Base-by-base conservation (phyloP, 2,329 filamentous ascomycete species). In the Nakataea oryzae region DNA sequence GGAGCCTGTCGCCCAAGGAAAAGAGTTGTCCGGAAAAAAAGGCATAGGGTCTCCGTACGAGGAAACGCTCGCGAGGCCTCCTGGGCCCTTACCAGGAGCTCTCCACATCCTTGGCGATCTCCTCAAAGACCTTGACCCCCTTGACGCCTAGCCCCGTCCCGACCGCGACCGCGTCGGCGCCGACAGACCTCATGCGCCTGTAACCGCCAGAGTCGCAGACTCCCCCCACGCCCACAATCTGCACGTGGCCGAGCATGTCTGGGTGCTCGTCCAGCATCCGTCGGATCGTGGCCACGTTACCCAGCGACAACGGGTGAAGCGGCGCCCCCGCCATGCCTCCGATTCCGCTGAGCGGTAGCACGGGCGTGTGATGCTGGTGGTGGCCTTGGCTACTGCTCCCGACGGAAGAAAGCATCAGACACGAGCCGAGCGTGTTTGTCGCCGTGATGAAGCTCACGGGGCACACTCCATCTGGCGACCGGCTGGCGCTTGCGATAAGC, bases 241-340 rank as follows among this genome's bases (percentile, higher is more conserved):
- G 75, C 28, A 93, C 76, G n/a, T 80, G 75, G 12, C 72, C 72
- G 58, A 90, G 72, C 50, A 67, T 66, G 0, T 62, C 72, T 63
- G 75, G 68, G 17, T 78, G 68, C 41, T 74, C 72, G 66, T 87
- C 82, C 21, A 93, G 71, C 73, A 89, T 70, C 26, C 70, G 72
- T 26, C 86, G 74, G n/a, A 93, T 78, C 1, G 83, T 86, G n/a
- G 77, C 78, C 34, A 93, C 89, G 67, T 93, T 93, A 0, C 90
- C 90, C 32, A 93, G 72, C 0, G 89, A 86, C 0, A 93, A 74
- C 0, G 88, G 86, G 72, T 93, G 90, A 56, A 93, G 74, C 24
- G 88, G 81, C 13, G 87, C 80, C 0, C 90, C 90, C 0, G 87
- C 89, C 74, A 93, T 78, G 0, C 89, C 90, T 0, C 89, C 90